Conservation (phyloP, 2,329 filamentous ascomycete genomes). For the Leptographium flavum region DNA sequence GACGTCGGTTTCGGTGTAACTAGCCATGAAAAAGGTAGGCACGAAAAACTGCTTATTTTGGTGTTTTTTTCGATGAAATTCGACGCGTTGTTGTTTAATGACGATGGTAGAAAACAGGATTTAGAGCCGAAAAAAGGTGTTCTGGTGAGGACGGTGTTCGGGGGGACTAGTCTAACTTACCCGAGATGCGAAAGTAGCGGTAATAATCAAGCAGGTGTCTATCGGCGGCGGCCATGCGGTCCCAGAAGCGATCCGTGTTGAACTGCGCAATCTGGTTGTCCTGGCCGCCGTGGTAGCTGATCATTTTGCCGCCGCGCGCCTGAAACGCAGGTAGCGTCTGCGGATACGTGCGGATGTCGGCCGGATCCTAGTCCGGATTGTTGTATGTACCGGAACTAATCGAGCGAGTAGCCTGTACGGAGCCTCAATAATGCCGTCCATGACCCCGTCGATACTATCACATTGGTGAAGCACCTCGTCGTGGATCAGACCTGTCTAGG, state of each 20-base stretch:
- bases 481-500: slow-evolving; percentile 5
- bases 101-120: neutral
- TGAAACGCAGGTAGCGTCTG: slow-evolving; percentile 22
- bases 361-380: slow-evolving; percentile 11
- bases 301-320: slow-evolving; percentile 27
- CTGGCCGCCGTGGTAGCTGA: slow-evolving; percentile 29
- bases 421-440: slow-evolving; percentile 7
- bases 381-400: slow-evolving; percentile 29
- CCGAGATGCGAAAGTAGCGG: no score
- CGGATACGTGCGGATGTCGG: slow-evolving; percentile 14
- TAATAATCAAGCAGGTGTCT: no score
- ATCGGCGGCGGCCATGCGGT: slow-evolving; percentile 25
- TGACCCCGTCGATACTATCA: slow-evolving; percentile 6
- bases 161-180: no score
- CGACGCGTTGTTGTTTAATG: neutral
- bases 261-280: slow-evolving; percentile 28
- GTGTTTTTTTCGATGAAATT: neutral
- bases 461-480: slow-evolving; percentile 6
- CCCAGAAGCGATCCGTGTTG: slow-evolving; percentile 32
- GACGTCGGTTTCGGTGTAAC: neutral
- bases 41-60: neutral
- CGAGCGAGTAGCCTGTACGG: slow-evolving; percentile 20
- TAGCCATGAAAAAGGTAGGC: neutral
- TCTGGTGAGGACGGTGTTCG: no score
- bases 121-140: neutral